Conservation (phyloP, 2,329 filamentous ascomycete species). For the Monilinia fructicola region DNA sequence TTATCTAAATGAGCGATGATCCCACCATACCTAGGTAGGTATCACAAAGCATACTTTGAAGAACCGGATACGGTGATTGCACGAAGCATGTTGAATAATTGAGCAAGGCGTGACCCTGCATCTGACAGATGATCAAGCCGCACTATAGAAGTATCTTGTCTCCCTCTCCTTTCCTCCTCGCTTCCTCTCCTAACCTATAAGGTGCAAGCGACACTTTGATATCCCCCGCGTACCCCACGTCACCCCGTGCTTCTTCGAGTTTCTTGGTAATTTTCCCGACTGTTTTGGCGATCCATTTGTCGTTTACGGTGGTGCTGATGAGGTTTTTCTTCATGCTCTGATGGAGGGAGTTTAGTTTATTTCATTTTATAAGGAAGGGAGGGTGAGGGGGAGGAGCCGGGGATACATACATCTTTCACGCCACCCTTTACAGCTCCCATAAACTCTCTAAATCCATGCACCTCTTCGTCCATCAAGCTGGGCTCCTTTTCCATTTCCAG, state of each 20-base stretch:
- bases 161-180: constrained; percentile 26
- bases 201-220: constrained; percentile 43
- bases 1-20: no score
- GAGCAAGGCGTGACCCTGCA: no score
- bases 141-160: constrained; percentile 31
- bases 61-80: no score
- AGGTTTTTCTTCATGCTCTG: constrained; percentile 41
- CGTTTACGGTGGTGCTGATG: constrained; percentile 50
- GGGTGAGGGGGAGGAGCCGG: neutral
- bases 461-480: constrained; percentile 36
- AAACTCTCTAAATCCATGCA: constrained; percentile 33
- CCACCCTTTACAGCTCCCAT: constrained; percentile 45
- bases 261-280: constrained; percentile 52
- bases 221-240: constrained; percentile 51
- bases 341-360: neutral
- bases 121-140: no score
- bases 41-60: no score
- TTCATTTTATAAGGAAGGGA: no score
- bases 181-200: constrained; percentile 30
- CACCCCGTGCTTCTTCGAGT: constrained; percentile 50
- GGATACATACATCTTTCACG: constrained; percentile 41
- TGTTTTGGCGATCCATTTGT: constrained; percentile 55
- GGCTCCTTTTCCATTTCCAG: constrained; percentile 52
- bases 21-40: no score
- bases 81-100: no score